Base-by-base conservation (phyloP, 805 yeast species). In the Teunomyces barrocoloradensis region DNA sequence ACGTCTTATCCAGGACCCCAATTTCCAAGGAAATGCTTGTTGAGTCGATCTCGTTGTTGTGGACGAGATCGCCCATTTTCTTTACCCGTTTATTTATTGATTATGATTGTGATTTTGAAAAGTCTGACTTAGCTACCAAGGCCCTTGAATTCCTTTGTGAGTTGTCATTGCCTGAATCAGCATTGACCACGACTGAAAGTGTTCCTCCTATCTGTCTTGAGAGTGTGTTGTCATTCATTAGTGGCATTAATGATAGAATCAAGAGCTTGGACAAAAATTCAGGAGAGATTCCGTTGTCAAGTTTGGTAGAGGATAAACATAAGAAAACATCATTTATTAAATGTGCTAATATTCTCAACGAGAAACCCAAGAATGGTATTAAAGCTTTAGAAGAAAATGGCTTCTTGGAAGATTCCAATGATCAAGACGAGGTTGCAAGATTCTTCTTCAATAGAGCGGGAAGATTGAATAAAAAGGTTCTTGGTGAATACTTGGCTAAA, bases 141-240 rank as follows among this genome's bases (percentile, higher is more conserved):
- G 68, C 88, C 23, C 63, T 94, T 36, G 85, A 85, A 40, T 79
- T 85, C 40, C 73, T 94, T 45, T 82, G 96, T 45, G 79, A 85
- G 44, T 71, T 90, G 28, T 84, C 97, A 0, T 77, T 89, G 38
- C 96, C 98, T 0, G 96, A 90, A 59, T 79, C 92, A 9, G 96
- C 97, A 0, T 57, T 76, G 7, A 73, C 78, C 56, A 84, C 96
- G 0, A 87, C 96, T 0, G 88, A 87, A 34, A 85, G 80, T 57
- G 96, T 92, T 1, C 98, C 99, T 0, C 97, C 98, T 0, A 78
- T 90, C 6, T 92, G 98, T 58, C 71, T 94, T 44, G 98, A 94
- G 57, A 96, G 97, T 1, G 64, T 94, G 2, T 71, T 92, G 18
- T 77, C 87, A 2, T 82, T 86, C 47, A 72, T 91, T 36, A 79